Evolutionary conservation across 371 early-diverging fungal genomes (phyloP).

Genomic region (Mucor velutinosus): DNA sequence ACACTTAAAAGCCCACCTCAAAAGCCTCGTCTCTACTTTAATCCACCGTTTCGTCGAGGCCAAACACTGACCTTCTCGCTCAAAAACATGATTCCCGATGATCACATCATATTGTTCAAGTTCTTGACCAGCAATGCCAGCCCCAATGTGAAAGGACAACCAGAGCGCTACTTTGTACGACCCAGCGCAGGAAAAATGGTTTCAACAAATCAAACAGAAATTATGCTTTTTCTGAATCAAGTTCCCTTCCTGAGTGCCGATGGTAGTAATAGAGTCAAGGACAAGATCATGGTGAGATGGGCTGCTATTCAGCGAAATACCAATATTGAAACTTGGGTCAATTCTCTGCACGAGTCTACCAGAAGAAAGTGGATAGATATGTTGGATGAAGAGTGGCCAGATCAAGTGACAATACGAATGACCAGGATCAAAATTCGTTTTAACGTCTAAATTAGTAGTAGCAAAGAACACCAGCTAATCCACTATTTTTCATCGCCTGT

Average conservation of each 20-base stretch:
- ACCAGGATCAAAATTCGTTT: conserved; percentile 49
- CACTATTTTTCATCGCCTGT: no score
- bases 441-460: not conserved
- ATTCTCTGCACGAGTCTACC: conserved; percentile 29
- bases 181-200: conserved; percentile 48
- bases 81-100: conserved; percentile 43
- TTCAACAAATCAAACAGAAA: conserved; percentile 31
- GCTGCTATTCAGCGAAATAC: conserved; percentile 44
- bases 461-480: no score
- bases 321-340: conserved; percentile 37
- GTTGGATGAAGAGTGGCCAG: conserved; percentile 46
- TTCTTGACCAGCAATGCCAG: conserved; percentile 40
- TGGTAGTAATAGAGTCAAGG: conserved; percentile 15
- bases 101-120: conserved; percentile 47
- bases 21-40: conserved; percentile 21
- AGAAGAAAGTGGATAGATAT: conserved; percentile 51
- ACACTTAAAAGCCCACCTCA: not conserved
- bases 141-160: conserved; percentile 1
- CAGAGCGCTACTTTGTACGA: conserved; percentile 46
- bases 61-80: conserved; percentile 39
- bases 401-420: conserved; percentile 46
- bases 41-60: conserved; percentile 36
- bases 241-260: conserved; percentile 23
- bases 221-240: conserved; percentile 47
- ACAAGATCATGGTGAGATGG: conserved; percentile 48